Base-by-base conservation (phyloP, 352 stramenopile genomes). In the Globisporangium apiculatum region DNA sequence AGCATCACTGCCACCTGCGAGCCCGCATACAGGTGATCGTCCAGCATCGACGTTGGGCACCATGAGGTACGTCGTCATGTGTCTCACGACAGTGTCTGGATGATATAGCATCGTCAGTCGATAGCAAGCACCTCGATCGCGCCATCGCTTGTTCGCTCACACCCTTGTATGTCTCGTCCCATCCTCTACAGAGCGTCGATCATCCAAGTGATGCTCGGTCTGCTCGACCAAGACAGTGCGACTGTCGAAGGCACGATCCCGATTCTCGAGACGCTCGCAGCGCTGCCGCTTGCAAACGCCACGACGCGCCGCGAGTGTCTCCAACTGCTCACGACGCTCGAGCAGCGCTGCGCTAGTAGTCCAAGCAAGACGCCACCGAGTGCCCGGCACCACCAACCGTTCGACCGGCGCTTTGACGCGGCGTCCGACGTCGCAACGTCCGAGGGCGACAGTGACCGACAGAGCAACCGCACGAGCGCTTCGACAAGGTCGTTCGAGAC, bases 151-250 rank as follows among this genome's bases (percentile, higher is more conserved):
- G 5, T 9, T 15, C 14, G 35, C 37, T 35, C n/a, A 11, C 36
- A 35, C 35, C 2, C 45, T 31, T 46, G 31, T 47, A 15, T 47
- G 42, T 15, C 42, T 47, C 42, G 42, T 15, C n/a, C 24, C 24
- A 31, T 3, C 3, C 24, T 31, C 24, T 49, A 67, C 5, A 73
- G 75, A 40, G 75, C 79, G 10, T 67, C 73, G n/a, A 67, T 87
- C 55, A 61, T 91, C 31, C 75, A 87, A 18, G 51, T 68, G 2
- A 75, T 89, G 45, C 58, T 89, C 31, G 57, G 59, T 0, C 66
- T 91, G 11, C 58, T 89, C 24, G 75, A 89, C 46, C 75, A 80
- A n/a, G 71, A 79, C n/a, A 62, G 86, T 41, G 61, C 58, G 11
- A 67, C 68, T 11, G 55, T 89, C 7, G 48, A 75, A 59, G 68